A percentile compares a stretch with the other conserved stretches of the same genome.
Evolutionary conservation across 2,329 filamentous ascomycete genomes (phyloP).

Genomic region (Chalaropsis ovoidea): DNA sequence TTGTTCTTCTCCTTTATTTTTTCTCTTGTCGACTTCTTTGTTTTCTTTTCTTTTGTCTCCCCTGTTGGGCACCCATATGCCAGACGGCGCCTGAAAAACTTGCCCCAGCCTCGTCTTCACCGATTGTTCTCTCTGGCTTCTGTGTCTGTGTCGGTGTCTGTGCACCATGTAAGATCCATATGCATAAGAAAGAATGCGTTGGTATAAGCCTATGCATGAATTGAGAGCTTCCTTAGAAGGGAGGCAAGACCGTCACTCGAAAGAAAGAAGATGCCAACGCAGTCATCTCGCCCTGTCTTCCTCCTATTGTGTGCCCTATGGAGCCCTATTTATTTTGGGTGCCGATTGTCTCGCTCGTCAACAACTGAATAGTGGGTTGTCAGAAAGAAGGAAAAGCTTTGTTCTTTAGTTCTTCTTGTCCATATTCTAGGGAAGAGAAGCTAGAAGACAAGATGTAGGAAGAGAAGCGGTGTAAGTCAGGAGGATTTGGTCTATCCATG

Average conservation of each 20-base stretch:
- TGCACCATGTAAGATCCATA: conserved; percentile 1
- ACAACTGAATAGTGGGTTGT: too few species aligned
- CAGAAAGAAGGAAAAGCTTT: too few species aligned
- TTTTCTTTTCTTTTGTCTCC: not conserved
- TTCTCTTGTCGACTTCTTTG: not conserved
- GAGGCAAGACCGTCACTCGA: not conserved
- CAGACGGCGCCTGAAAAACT: not conserved
- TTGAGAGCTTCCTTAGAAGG: not conserved
- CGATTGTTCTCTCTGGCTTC: conserved; percentile 18
- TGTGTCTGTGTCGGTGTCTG: not conserved
- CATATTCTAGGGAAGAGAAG: too few species aligned
- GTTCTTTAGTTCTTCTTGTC: too few species aligned
- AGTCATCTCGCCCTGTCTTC: too few species aligned
- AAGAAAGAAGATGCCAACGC: too few species aligned
- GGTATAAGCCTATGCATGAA: conserved; percentile 9
- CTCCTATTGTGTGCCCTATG: too few species aligned
- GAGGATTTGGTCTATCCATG: too few species aligned
- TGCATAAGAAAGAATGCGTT: conserved; percentile 3
- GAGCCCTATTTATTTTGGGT: too few species aligned
- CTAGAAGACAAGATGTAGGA: too few species aligned
- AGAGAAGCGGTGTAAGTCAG: too few species aligned
- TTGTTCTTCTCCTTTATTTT: not conserved
- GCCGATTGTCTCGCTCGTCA: too few species aligned
- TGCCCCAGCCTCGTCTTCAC: conserved; percentile 14
- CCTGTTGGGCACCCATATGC: not conserved